A percentile compares a stretch with the other conserved stretches of the same genome.
Evolutionary conservation across 1,284 basidiomycete species (phyloP).

Genomic region (Tilletia horrida): DNA sequence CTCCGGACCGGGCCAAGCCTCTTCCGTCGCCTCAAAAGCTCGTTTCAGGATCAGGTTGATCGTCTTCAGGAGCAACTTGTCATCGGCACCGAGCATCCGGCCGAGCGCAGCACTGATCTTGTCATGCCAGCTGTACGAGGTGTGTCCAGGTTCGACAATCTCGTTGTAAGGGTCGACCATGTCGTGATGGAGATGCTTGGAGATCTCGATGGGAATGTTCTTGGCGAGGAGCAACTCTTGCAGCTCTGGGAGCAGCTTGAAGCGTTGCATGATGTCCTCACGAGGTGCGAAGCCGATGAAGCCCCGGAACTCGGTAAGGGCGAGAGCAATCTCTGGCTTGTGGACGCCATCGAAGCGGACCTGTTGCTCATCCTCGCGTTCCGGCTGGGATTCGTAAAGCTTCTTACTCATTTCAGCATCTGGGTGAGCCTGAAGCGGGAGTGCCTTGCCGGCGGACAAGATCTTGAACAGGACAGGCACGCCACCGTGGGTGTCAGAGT

Average conservation of each 20-base stretch:
- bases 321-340: slow-evolving; percentile 18
- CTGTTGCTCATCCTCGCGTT: slow-evolving; percentile 2
- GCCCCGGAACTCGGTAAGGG: background rate
- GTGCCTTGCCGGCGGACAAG: background rate
- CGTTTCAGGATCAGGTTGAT: background rate
- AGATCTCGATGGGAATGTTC: background rate
- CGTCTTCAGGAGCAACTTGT: background rate
- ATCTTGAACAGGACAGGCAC: slow-evolving; percentile 14
- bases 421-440: slow-evolving; percentile 16
- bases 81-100: background rate
- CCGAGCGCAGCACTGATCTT: slow-evolving; percentile 1
- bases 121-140: slow-evolving; percentile 5
- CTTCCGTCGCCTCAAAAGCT: background rate
- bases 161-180: slow-evolving; percentile 3
- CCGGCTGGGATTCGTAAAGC: slow-evolving; percentile 3
- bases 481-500: slow-evolving; percentile 16
- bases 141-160: background rate
- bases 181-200: slow-evolving; percentile 2
- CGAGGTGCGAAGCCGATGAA: slow-evolving; percentile 11
- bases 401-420: background rate
- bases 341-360: slow-evolving; percentile 18
- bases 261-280: background rate
- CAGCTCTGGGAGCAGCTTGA: slow-evolving; percentile 7
- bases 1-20: background rate
- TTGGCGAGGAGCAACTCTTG: background rate